phyloP scores from a whole-genome alignment of 371 early-diverging fungal species.

The Zychaea mexicana region DNA sequence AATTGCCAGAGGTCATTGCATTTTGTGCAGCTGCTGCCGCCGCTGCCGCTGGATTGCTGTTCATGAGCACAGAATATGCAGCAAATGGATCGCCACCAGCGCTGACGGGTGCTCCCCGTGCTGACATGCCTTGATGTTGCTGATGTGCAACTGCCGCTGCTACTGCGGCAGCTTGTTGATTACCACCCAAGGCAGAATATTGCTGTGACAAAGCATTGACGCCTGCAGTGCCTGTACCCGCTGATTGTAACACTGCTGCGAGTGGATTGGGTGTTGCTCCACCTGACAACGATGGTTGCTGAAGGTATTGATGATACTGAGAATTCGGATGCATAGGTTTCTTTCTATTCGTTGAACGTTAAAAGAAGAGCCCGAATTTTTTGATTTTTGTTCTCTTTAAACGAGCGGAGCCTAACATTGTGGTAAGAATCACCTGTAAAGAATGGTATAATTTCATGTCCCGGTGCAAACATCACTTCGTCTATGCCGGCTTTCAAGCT shows the following conservation, averaged over 20 bases:
- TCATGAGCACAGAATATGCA: slow-evolving; percentile 19
- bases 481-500: too few species aligned
- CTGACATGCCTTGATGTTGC: slow-evolving; percentile 18
- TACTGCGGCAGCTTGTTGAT: slow-evolving; percentile 28
- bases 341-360: background rate
- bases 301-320: slow-evolving; percentile 48
- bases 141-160: slow-evolving; percentile 23
- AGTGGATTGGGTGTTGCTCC: slow-evolving; percentile 21
- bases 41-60: slow-evolving; percentile 18
- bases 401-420: too few species aligned
- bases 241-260: slow-evolving; percentile 27
- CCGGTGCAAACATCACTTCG: too few species aligned
- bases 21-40: slow-evolving; percentile 15
- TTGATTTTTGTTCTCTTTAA: too few species aligned
- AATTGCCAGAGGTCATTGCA: slow-evolving; percentile 9
- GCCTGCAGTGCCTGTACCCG: slow-evolving; percentile 23
- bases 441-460: too few species aligned
- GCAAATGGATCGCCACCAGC: slow-evolving; percentile 16
- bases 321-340: slow-evolving; percentile 32
- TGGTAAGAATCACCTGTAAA: too few species aligned
- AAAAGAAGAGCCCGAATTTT: too few species aligned
- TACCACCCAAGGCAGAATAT: slow-evolving; percentile 27
- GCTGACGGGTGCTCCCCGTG: slow-evolving; percentile 7
- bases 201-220: slow-evolving; percentile 40
- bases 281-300: slow-evolving; percentile 28